Evolutionary conservation across 2,329 filamentous ascomycete genomes (phyloP).

Genomic region (Pseudocercospora vitis): DNA sequence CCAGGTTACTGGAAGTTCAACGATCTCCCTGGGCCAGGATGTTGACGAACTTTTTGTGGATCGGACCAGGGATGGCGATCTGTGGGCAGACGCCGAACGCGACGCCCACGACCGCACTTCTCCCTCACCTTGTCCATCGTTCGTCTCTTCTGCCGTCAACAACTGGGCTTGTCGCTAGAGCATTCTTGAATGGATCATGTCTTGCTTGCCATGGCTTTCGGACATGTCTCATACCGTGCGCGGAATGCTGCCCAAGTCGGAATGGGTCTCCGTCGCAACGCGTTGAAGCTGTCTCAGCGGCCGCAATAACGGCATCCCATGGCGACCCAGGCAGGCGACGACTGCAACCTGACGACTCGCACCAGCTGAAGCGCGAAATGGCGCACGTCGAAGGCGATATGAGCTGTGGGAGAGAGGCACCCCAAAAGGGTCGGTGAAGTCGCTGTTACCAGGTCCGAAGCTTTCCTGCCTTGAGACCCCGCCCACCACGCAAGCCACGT

Average conservation of each 20-base stretch:
- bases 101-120: not conserved
- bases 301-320: not conserved
- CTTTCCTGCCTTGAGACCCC: not conserved
- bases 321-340: not conserved
- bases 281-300: not conserved
- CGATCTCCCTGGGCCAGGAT: slow-evolving; percentile 1
- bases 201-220: no score
- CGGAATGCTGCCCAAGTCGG: not conserved
- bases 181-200: not conserved
- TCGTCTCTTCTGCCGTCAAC: not conserved
- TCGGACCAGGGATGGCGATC: not conserved
- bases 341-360: not conserved
- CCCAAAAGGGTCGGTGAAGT: no score
- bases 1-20: not conserved
- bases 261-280: slow-evolving; percentile 6
- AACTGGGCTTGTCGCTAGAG: not conserved
- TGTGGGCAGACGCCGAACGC: not conserved
- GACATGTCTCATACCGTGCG: not conserved
- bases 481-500: not conserved
- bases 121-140: not conserved
- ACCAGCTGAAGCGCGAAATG: no score
- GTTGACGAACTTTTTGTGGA: slow-evolving; percentile 5
- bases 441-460: no score
- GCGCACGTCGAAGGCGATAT: no score
- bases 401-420: no score